Evolutionary conservation across 2,329 filamentous ascomycete species (phyloP).

Genomic region (Cordyceps javanica): DNA sequence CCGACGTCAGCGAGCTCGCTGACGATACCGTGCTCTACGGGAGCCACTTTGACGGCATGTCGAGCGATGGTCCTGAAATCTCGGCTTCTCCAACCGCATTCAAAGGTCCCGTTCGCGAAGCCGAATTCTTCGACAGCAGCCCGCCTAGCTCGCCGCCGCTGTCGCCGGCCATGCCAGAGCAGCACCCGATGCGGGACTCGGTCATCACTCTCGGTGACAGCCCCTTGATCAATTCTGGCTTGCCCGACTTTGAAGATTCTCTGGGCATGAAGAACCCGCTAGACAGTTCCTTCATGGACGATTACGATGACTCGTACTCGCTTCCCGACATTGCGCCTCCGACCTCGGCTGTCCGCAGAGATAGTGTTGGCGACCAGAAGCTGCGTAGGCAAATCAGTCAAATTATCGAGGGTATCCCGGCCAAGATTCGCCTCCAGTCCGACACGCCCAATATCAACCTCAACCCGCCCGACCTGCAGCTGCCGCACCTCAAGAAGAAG

Average conservation of each 20-base stretch:
- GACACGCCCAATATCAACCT: conserved; percentile 45
- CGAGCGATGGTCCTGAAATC: conserved; percentile 37
- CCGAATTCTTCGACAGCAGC: conserved; percentile 34
- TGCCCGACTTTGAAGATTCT: conserved; percentile 35
- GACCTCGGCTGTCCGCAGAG: conserved; percentile 21
- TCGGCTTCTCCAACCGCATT: conserved; percentile 36
- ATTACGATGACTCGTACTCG: conserved; percentile 37
- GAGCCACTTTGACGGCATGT: conserved; percentile 33
- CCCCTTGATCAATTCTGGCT: conserved; percentile 35
- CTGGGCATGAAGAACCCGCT: conserved; percentile 33
- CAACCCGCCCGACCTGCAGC: conserved; percentile 52
- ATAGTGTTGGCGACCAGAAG: conserved; percentile 53
- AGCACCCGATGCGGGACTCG: conserved; percentile 17
- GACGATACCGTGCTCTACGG: conserved; percentile 35
- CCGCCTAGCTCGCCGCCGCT: conserved; percentile 44
- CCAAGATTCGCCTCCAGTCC: conserved; percentile 67
- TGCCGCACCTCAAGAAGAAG: conserved; percentile 41
- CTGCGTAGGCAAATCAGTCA: conserved; percentile 75
- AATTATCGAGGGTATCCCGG: conserved; percentile 71
- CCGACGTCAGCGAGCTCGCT: conserved; percentile 28
- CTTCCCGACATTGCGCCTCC: conserved; percentile 23
- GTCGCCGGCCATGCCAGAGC: conserved; percentile 9
- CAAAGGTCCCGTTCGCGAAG: conserved; percentile 24
- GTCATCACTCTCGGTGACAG: conserved; percentile 40
- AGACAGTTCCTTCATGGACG: conserved; percentile 40